phyloP scores from a whole-genome alignment of 1,284 basidiomycete species.

The Cyathus olla region DNA sequence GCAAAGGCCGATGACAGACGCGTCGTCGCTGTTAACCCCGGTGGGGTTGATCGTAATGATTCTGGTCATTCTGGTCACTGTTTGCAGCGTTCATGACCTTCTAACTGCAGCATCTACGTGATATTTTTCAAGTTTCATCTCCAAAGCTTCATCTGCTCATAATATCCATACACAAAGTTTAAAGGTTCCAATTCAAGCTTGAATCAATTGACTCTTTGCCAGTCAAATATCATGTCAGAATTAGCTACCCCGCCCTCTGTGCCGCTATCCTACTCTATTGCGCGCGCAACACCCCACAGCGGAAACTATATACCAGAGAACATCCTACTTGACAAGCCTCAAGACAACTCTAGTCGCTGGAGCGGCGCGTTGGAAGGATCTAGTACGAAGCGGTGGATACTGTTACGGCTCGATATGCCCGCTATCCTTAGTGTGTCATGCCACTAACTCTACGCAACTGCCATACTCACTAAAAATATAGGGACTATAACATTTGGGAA shows the following conservation, averaged over 20 bases:
- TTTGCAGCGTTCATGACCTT: no score
- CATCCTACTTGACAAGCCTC: constrained; percentile 71
- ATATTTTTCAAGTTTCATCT: no score
- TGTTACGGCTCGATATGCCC: constrained; percentile 68
- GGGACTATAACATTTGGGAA: constrained; percentile 84
- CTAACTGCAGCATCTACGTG: no score
- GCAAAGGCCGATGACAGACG: no score
- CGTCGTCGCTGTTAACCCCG: no score
- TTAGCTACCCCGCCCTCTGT: constrained; percentile 20
- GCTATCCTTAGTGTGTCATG: constrained; percentile 72
- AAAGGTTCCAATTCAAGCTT: no score
- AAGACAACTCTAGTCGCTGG: constrained; percentile 78
- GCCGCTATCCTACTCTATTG: constrained; percentile 62
- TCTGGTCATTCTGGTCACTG: no score
- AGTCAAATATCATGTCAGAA: background rate
- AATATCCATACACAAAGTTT: no score
- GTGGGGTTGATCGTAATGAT: no score
- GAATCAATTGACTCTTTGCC: no score
- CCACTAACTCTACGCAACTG: constrained; percentile 1
- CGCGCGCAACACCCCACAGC: constrained; percentile 74
- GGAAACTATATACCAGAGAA: constrained; percentile 76
- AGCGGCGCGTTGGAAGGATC: constrained; percentile 70
- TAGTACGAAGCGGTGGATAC: constrained; percentile 72
- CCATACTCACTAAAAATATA: constrained; percentile 30
- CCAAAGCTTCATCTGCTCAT: no score